Conservation (phyloP, 1,284 basidiomycete species). For the Austroboletus rostrupii region DNA sequence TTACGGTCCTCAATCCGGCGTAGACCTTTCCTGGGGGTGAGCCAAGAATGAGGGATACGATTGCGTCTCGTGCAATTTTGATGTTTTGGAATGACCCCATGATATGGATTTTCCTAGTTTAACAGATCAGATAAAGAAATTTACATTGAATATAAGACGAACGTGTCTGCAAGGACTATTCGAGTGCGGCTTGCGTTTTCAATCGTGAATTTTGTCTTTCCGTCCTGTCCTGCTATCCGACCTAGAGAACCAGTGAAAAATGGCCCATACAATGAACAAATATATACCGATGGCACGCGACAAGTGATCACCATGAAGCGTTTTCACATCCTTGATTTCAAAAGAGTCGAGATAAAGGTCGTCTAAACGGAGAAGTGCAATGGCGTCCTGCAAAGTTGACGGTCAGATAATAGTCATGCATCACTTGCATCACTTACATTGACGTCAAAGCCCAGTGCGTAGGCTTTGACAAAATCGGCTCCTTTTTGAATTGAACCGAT, state of each 20-base stretch:
- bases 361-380: slow-evolving; percentile 91
- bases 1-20: slow-evolving; percentile 85
- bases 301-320: slow-evolving; percentile 93
- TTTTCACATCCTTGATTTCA: slow-evolving; percentile 99
- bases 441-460: slow-evolving; percentile 90
- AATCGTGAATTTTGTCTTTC: slow-evolving; percentile 97
- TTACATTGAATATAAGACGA: slow-evolving; percentile 31
- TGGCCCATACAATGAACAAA: not conserved
- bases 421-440: slow-evolving; percentile 52
- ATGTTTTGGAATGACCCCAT: slow-evolving; percentile 96
- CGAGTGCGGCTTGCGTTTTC: slow-evolving; percentile 95
- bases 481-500: slow-evolving; percentile 92
- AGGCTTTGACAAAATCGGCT: slow-evolving; percentile 97
- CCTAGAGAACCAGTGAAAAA: slow-evolving; percentile 40
- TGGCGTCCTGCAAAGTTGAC: slow-evolving; percentile 68
- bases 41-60: slow-evolving; percentile 92
- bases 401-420: not conserved
- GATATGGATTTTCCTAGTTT: slow-evolving; percentile 83
- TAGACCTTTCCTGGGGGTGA: slow-evolving; percentile 97
- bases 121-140: slow-evolving; percentile 4
- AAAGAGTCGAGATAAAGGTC: slow-evolving; percentile 98
- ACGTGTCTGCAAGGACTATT: slow-evolving; percentile 96
- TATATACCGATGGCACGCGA: slow-evolving; percentile 86
- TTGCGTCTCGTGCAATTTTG: slow-evolving; percentile 93
- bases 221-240: slow-evolving; percentile 96